Evolutionary conservation across 805 yeast species (phyloP), one percentile per base, ranked within the genome.

Genomic region (Candida patagonica): DNA sequence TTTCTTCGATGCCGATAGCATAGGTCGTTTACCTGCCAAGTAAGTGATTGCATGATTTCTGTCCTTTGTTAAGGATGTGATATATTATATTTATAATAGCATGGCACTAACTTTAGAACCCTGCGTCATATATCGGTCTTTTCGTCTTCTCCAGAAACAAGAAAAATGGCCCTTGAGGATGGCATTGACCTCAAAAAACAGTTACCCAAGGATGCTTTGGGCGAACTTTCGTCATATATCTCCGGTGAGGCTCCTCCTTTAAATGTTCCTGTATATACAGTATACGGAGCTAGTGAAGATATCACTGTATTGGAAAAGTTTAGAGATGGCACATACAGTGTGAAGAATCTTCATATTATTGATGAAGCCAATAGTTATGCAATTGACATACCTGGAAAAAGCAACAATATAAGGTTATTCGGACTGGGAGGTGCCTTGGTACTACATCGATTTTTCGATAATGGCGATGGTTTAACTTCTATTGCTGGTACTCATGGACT

Each of bases 281-380:
- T 79, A n/a, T 78, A 73, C 50, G 92, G 92, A 0, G 78, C 80
- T 56, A 67, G 78, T 41, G 94, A 82, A 55, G 94, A 82, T 55
- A 75, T 84, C 1, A 53, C 69, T 3, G 83, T 83, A 17, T 59
- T 82, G 31, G 73, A 77, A 47, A 74, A 73, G 61, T 73, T 82
- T 56, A 68, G 77, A 41, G 57, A 63, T 39, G 80, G 80, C 3
- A 60, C 64, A 9, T 70, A 74, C 46, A 39, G 46, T 2, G 67
- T 82, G 3, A 73, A 74, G 12, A 83, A 83, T 54, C 59, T 82
- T 42, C 59, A 63, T 47, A 53, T 83, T 4, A 65, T 82, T 26
- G 87, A 80, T 55, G 88, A 82, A 54, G 62, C 62, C 26, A 60
- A 61, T 32, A 57, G 71, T 10, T 68, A 63, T 44, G 63, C 65